phyloP scores from a whole-genome alignment of 495 filamentous ascomycete species.

The Cladorrhinum samala region DNA sequence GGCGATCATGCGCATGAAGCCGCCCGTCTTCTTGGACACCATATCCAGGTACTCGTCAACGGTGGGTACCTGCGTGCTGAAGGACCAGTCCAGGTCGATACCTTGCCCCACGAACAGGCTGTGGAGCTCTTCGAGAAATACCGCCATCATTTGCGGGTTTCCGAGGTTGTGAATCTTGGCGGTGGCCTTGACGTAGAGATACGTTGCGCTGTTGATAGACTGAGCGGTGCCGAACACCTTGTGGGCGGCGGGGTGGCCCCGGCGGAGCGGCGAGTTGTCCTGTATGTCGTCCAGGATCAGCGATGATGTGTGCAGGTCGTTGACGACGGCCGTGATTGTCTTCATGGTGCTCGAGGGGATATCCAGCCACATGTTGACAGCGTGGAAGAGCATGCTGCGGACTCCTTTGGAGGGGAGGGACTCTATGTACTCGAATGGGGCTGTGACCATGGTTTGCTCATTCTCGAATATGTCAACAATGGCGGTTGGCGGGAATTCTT shows the following conservation, averaged over 20 bases:
- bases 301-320: slow-evolving; percentile 12
- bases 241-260: slow-evolving; percentile 79
- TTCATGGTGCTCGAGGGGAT: background rate
- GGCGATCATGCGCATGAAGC: slow-evolving; percentile 50
- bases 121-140: slow-evolving; percentile 56
- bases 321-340: slow-evolving; percentile 3
- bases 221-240: slow-evolving; percentile 79
- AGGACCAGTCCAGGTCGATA: slow-evolving; percentile 85
- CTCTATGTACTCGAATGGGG: slow-evolving; percentile 6
- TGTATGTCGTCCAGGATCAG: slow-evolving; percentile 66
- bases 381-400: slow-evolving; percentile 8
- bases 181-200: slow-evolving; percentile 69
- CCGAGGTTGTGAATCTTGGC: slow-evolving; percentile 50
- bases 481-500: background rate
- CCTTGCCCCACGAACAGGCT: slow-evolving; percentile 83
- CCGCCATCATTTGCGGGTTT: background rate
- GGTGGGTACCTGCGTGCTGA: slow-evolving; percentile 70
- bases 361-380: slow-evolving; percentile 12
- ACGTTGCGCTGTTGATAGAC: slow-evolving; percentile 85
- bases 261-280: slow-evolving; percentile 66
- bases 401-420: slow-evolving; percentile 17
- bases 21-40: slow-evolving; percentile 41
- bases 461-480: background rate
- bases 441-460: background rate
- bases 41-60: slow-evolving; percentile 89